Conservation (phyloP, 257 asterid species). For the Petunia axillaris region DNA sequence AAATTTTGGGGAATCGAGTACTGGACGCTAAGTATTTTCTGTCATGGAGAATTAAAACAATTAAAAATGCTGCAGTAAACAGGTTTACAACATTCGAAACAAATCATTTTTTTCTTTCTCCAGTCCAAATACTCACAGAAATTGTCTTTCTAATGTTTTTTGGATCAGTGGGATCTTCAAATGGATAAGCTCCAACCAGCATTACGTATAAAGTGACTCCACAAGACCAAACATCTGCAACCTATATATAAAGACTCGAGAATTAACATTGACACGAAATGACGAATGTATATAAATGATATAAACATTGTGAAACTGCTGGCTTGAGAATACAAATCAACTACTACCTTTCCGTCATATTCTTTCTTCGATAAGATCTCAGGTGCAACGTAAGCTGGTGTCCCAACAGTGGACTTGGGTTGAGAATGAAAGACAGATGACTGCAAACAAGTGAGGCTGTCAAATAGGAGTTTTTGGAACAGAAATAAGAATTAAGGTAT, state of each 20-base stretch:
- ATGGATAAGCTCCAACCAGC: slow-evolving; percentile 48
- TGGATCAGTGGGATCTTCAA: slow-evolving; percentile 45
- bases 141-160: slow-evolving; percentile 38
- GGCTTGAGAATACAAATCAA: neutral
- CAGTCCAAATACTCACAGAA: slow-evolving; percentile 34
- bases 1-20: slow-evolving; percentile 41
- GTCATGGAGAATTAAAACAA: slow-evolving; percentile 21
- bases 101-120: too few species aligned
- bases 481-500: neutral
- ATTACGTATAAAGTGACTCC: slow-evolving; percentile 48
- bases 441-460: slow-evolving; percentile 28
- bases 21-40: slow-evolving; percentile 42
- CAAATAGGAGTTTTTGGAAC: neutral
- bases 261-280: slow-evolving; percentile 17
- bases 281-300: neutral
- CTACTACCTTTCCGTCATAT: slow-evolving; percentile 44
- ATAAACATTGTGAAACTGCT: too few species aligned
- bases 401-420: slow-evolving; percentile 43
- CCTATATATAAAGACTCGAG: slow-evolving; percentile 16
- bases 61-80: slow-evolving; percentile 16
- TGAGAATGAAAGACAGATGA: slow-evolving; percentile 45
- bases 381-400: slow-evolving; percentile 49
- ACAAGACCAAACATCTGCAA: slow-evolving; percentile 54
- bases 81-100: neutral
- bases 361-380: slow-evolving; percentile 44